These are phyloP conservation scores for Hypoxylon sp. DNA, from an alignment of 2,329 filamentous ascomycete species.

Conservation along the genomic window DNA sequence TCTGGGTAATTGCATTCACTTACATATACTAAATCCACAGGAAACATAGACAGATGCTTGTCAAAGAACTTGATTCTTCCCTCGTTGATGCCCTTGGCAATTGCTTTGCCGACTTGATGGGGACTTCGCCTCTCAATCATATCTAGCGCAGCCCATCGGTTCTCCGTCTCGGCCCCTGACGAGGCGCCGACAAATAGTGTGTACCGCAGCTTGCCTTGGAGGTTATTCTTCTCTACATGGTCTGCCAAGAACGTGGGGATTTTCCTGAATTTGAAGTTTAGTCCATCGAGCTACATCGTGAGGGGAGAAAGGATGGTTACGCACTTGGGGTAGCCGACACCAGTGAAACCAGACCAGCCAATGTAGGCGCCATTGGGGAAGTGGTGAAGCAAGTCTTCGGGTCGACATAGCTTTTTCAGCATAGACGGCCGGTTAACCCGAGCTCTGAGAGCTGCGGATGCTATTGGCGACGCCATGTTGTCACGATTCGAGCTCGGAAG, in stretches of 20 bases:
- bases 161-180: constrained; percentile 90
- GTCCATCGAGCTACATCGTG: constrained; percentile 11
- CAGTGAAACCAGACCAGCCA: constrained; percentile 93
- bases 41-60: constrained; percentile 95
- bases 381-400: constrained; percentile 83
- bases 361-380: constrained; percentile 91
- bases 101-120: constrained; percentile 92
- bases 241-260: constrained; percentile 87
- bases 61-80: constrained; percentile 93
- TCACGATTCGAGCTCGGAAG: constrained; percentile 36
- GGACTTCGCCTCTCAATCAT: constrained; percentile 91
- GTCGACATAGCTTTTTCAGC: constrained; percentile 82
- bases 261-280: constrained; percentile 69
- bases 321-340: constrained; percentile 89
- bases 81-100: constrained; percentile 90
- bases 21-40: constrained; percentile 85
- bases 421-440: constrained; percentile 82
- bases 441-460: constrained; percentile 81
- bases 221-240: constrained; percentile 87
- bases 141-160: constrained; percentile 88
- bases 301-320: constrained; percentile 51
- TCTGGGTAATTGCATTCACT: constrained; percentile 43
- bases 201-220: constrained; percentile 89
- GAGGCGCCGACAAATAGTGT: constrained; percentile 91
- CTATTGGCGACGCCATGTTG: constrained; percentile 67